These are phyloP conservation scores for Cyberlindnera euphorbiae DNA, from an alignment of 805 yeast species.

Conservation along the genomic window DNA sequence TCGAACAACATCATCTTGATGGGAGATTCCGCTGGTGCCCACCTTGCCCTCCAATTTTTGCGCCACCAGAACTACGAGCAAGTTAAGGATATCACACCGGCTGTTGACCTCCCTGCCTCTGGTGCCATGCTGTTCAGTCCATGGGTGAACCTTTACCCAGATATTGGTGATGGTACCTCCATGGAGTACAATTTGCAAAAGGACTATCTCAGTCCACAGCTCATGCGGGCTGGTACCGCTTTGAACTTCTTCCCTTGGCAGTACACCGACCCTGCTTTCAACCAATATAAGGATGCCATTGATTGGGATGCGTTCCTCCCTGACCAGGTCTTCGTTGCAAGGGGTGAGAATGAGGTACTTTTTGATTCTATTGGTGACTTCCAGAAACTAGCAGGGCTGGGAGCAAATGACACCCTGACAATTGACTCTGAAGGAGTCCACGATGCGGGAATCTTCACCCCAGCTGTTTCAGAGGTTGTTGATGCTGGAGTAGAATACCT, in stretches of 20 bases:
- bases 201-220: slow-evolving; percentile 7
- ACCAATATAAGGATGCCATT: slow-evolving; percentile 6
- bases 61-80: slow-evolving; percentile 11
- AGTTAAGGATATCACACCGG: slow-evolving; percentile 1
- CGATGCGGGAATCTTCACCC: slow-evolving; percentile 9
- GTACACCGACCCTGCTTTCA: slow-evolving; percentile 3
- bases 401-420: slow-evolving; percentile 2
- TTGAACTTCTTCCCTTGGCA: slow-evolving; percentile 1
- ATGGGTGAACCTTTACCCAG: slow-evolving; percentile 16
- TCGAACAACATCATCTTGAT: slow-evolving; percentile 19
- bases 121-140: slow-evolving; percentile 15
- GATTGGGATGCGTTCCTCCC: slow-evolving; percentile 11
- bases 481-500: slow-evolving; percentile 2
- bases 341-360: slow-evolving; percentile 15
- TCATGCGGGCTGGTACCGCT: slow-evolving; percentile 6
- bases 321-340: slow-evolving; percentile 2
- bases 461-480: slow-evolving; percentile 3
- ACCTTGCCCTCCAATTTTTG: slow-evolving; percentile 20
- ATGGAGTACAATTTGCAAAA: slow-evolving; percentile 1
- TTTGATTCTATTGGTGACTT: slow-evolving; percentile 4
- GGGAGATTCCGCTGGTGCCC: slow-evolving; percentile 33
- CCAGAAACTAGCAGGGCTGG: slow-evolving; percentile 1
- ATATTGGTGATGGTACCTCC: slow-evolving; percentile 1
- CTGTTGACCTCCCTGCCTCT: background rate
- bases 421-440: slow-evolving; percentile 9